Conservation (phyloP, 2,329 filamentous ascomycete species). For the Pseudofabraea citricarpa region DNA sequence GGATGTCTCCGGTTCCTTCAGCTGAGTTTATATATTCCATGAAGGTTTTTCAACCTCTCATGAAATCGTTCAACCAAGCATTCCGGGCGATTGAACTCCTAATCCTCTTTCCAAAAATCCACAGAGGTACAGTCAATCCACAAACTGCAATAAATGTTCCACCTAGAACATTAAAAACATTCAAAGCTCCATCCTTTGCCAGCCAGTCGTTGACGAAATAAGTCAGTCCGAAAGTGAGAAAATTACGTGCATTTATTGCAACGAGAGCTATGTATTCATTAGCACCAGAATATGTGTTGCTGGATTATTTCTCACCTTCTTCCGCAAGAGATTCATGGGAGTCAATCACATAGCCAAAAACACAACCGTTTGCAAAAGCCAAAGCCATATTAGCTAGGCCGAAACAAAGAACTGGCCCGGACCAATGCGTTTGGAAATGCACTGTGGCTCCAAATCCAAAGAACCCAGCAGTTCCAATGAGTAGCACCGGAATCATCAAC, state of each 20-base stretch:
- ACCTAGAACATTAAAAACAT: constrained; percentile 34
- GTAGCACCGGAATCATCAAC: constrained; percentile 11
- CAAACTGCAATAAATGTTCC: constrained; percentile 20
- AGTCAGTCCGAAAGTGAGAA: constrained; percentile 37
- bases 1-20: no score
- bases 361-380: constrained; percentile 14
- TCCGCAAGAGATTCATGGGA: constrained; percentile 16
- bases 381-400: constrained; percentile 17
- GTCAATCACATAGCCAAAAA: constrained; percentile 19
- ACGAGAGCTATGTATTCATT: constrained; percentile 11
- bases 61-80: constrained; percentile 10
- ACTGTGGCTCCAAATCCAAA: constrained; percentile 18
- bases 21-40: no score
- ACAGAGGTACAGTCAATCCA: constrained; percentile 16
- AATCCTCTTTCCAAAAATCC: constrained; percentile 17
- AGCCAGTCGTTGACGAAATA: constrained; percentile 40
- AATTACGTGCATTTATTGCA: constrained; percentile 26
- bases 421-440: constrained; percentile 15
- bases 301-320: constrained; percentile 9
- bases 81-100: constrained; percentile 15
- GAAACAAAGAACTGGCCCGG: constrained; percentile 15
- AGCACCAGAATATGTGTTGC: background rate
- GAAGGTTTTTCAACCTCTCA: constrained; percentile 9
- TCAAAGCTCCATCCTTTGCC: constrained; percentile 26
- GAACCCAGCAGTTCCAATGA: constrained; percentile 9